These are phyloP conservation scores for Hypoxylon rickii DNA, from an alignment of 495 filamentous ascomycete genomes.

Conservation along the genomic window DNA sequence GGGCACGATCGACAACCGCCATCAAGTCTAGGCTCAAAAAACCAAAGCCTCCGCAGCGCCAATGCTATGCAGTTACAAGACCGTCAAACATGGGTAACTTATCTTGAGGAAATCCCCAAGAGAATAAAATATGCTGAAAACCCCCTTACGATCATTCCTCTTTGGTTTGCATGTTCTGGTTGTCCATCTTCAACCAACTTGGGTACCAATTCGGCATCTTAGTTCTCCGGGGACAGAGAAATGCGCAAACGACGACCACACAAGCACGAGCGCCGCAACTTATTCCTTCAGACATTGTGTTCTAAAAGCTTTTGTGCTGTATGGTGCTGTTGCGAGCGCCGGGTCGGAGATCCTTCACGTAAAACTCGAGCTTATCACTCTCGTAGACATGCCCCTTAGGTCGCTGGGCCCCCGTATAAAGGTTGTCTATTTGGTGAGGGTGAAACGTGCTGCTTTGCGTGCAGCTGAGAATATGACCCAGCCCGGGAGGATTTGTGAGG, in stretches of 20 bases:
- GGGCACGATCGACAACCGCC: not conserved
- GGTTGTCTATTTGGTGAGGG: constrained; percentile 60
- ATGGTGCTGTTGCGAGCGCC: constrained; percentile 33
- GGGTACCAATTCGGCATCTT: not conserved
- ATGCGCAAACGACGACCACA: constrained; percentile 5
- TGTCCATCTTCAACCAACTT: not conserved
- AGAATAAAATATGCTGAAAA: not conserved
- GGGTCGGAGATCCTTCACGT: constrained; percentile 77
- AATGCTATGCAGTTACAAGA: constrained; percentile 27
- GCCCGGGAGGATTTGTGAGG: constrained; percentile 87
- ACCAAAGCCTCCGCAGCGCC: constrained; percentile 26
- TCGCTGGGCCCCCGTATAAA: constrained; percentile 83
- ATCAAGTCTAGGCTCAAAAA: not conserved
- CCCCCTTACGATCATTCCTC: not conserved
- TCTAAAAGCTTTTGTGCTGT: constrained; percentile 33
- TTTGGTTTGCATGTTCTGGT: not conserved
- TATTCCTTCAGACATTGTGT: constrained; percentile 30
- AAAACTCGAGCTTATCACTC: constrained; percentile 70
- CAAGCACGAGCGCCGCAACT: constrained; percentile 25
- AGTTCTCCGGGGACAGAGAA: constrained; percentile 1
- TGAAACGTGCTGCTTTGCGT: constrained; percentile 80
- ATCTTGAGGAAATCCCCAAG: not conserved
- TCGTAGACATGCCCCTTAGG: constrained; percentile 86
- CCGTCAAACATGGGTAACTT: constrained; percentile 6
- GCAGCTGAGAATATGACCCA: constrained; percentile 78